Conservation (phyloP, 106 monocot species). For the Dactylorhiza incarnata region DNA sequence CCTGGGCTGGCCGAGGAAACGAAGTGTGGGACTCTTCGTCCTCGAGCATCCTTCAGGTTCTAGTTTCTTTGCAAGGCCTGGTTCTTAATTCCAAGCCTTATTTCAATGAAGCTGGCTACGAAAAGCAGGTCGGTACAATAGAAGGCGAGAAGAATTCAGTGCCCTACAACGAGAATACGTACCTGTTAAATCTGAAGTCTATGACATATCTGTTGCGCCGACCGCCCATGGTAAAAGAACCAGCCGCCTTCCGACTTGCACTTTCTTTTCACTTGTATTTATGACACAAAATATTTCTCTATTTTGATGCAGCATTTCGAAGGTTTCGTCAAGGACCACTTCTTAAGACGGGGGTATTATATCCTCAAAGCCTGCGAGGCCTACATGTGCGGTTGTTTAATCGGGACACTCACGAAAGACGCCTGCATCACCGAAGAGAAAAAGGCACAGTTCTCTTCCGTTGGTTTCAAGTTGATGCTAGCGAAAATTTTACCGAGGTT, state of each 20-base stretch:
- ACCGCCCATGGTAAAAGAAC: slow-evolving; percentile 72
- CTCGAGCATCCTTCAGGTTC: slow-evolving; percentile 90
- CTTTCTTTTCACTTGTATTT: background rate
- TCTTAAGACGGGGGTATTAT: slow-evolving; percentile 38
- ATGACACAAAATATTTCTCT: background rate
- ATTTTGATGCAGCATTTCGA: slow-evolving; percentile 65
- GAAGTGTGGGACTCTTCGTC: slow-evolving; percentile 95
- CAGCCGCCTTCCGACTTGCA: background rate
- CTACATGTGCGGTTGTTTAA: slow-evolving; percentile 45
- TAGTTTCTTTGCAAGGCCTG: slow-evolving; percentile 95
- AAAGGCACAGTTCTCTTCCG: slow-evolving; percentile 38
- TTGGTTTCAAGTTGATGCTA: slow-evolving; percentile 74
- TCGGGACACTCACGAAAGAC: slow-evolving; percentile 57
- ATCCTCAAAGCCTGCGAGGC: slow-evolving; percentile 73
- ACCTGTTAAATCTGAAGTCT: slow-evolving; percentile 73
- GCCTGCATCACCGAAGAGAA: slow-evolving; percentile 43
- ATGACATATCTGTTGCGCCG: slow-evolving; percentile 82
- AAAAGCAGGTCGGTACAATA: slow-evolving; percentile 85
- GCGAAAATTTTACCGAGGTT: slow-evolving; percentile 60
- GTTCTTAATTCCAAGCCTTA: slow-evolving; percentile 93
- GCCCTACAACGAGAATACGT: slow-evolving; percentile 95
- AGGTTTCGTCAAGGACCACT: slow-evolving; percentile 53
- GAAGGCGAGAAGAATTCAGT: slow-evolving; percentile 96
- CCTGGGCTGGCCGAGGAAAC: slow-evolving; percentile 93
- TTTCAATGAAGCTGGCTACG: slow-evolving; percentile 99